Evolutionary conservation across 345 rosid genomes (phyloP), one percentile per base, ranked within the genome.

Genomic region (Orychophragmus violaceus): DNA sequence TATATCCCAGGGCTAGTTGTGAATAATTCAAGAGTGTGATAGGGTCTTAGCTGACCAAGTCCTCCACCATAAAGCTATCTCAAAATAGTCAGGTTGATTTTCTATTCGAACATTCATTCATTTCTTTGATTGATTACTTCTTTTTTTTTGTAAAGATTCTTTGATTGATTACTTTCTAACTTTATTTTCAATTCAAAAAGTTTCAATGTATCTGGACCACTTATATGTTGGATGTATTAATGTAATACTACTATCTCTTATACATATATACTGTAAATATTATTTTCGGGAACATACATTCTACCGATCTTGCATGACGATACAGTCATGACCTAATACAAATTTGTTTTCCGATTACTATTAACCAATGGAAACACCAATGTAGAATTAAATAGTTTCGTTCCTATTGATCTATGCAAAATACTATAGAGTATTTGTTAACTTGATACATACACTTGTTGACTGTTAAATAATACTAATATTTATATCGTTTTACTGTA

Each of bases 41-140:
- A 55, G 46, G 58, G 64, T 71, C 6, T 54, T 4, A 18, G 65
- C 65, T 56, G 76, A 72, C 76, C 60, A 28, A 72, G 76, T 72
- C 76, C 36, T 72, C 76, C 36, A 72, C 53, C 3, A 36, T 46
- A 33, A 62, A 57, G 28, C 23, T 27, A 64, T 49, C 54, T 25
- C 33, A 54, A 36, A n/a, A 22, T 17, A 37, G 60, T 64, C 60
- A 45, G 33, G 48, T 45, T 0, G 4, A 64, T 39, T 48, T 72
- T 64, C 48, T 51, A 59, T 49, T 64, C 35, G 8, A 64, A 64
- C 42, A 48, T 46, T 64, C 44, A 36, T 48, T 39, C 45, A 39
- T 56, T n/a, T 71, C 32, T 36, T 21, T 72, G 45, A 58, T 72
- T 64, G 30, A 58, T 36, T 13, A 45, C 58, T 35, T 64, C 23